Percentiles rank a stretch among this genome's conserved stretches.
These are phyloP conservation scores for Ogataea siamensis DNA, from an alignment of 805 yeast genomes.

Conservation along the genomic window DNA sequence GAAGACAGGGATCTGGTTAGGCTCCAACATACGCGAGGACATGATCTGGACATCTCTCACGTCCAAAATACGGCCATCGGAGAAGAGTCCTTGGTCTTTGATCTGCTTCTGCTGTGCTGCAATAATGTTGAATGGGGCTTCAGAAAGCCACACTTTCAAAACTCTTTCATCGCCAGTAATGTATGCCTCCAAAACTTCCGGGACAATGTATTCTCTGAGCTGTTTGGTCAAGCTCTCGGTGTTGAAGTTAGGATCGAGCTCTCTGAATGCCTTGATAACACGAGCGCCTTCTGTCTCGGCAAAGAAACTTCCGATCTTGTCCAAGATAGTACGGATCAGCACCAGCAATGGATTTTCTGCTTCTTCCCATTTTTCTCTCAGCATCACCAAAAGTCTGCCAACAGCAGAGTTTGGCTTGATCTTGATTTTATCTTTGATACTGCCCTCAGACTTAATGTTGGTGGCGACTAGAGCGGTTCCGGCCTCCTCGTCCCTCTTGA, in stretches of 20 bases:
- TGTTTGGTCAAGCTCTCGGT: constrained; percentile 76
- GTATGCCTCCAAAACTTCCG: constrained; percentile 94
- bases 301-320: constrained; percentile 81
- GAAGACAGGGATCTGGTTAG: constrained; percentile 87
- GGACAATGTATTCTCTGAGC: constrained; percentile 87
- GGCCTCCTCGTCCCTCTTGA: constrained; percentile 76
- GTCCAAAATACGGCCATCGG: constrained; percentile 90
- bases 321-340: constrained; percentile 72
- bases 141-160: constrained; percentile 88
- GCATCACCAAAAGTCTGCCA: constrained; percentile 60
- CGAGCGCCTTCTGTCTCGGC: constrained; percentile 96
- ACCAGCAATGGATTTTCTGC: constrained; percentile 89
- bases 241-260: constrained; percentile 86
- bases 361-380: constrained; percentile 83
- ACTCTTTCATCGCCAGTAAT: constrained; percentile 84
- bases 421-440: constrained; percentile 54
- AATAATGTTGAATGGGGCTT: constrained; percentile 95
- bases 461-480: constrained; percentile 83
- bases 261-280: constrained; percentile 81
- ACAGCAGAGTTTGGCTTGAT: constrained; percentile 65
- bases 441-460: constrained; percentile 61
- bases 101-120: constrained; percentile 90
- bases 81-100: constrained; percentile 83
- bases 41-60: constrained; percentile 93
- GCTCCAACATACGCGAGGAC: constrained; percentile 82